Evolutionary conservation across 345 rosid species (phyloP).

Genomic region (Moringa oleifera): DNA sequence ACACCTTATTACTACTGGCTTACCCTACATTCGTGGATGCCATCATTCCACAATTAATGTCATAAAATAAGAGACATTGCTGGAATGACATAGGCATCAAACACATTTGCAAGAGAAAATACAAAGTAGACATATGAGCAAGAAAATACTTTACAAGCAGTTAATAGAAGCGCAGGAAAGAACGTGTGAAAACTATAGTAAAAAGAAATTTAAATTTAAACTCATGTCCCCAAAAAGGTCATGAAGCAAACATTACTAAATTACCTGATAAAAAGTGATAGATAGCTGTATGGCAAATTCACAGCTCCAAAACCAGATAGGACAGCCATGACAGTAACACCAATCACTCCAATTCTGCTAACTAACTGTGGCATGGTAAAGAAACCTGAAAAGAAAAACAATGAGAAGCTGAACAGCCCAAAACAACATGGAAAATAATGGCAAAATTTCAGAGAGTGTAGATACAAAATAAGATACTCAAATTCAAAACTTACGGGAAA

Average conservation of each 20-base stretch:
- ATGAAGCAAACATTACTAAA: not conserved
- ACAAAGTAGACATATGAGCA: not conserved
- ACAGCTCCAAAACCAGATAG: conserved; percentile 98
- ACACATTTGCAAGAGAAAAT: not conserved
- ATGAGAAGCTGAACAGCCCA: conserved; percentile 5
- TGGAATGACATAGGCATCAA: not conserved
- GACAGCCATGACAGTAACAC: conserved; percentile 97
- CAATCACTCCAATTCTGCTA: conserved; percentile 96
- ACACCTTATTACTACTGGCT: not conserved
- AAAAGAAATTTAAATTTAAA: too few relatives aligned
- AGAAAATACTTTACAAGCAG: not conserved
- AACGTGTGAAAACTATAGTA: not conserved
- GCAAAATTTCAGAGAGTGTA: not conserved
- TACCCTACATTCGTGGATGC: not conserved
- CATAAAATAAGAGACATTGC: not conserved
- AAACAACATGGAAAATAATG: not conserved
- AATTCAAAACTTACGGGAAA: too few relatives aligned
- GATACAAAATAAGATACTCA: too few relatives aligned
- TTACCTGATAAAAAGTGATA: conserved; percentile 95
- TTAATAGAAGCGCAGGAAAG: not conserved
- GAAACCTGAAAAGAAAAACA: conserved; percentile 58
- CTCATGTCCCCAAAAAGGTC: not conserved
- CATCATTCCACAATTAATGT: not conserved
- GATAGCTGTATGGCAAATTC: conserved; percentile 93
- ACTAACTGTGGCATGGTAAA: conserved; percentile 92